phyloP scores from a whole-genome alignment of 495 filamentous ascomycete species.

The Pyrenula massariospora region DNA sequence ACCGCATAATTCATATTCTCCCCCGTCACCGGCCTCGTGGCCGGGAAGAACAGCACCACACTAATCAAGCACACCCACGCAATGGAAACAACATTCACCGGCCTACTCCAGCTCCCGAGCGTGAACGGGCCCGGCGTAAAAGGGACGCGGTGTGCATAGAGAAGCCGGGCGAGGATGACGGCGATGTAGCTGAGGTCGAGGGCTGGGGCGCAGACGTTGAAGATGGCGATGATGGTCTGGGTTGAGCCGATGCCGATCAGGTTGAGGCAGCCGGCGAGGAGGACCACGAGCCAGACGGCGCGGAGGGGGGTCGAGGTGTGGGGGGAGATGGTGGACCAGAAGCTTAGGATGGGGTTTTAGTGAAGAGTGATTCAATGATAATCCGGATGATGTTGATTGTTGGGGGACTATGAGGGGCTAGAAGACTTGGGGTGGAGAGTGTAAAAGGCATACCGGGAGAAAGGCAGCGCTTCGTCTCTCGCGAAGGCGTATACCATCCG shows the following conservation, averaged over 20 bases:
- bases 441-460: conserved; percentile 50
- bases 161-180: conserved; percentile 52
- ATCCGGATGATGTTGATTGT: conserved; percentile 3
- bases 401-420: background rate
- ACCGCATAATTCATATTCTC: conserved; percentile 65
- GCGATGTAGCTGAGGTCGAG: conserved; percentile 58
- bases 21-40: conserved; percentile 44
- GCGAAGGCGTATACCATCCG: conserved; percentile 66
- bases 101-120: conserved; percentile 46
- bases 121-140: conserved; percentile 57
- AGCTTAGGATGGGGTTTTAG: conserved; percentile 19
- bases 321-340: conserved; percentile 43
- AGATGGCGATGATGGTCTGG: conserved; percentile 58
- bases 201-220: conserved; percentile 59
- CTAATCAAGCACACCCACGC: conserved; percentile 58
- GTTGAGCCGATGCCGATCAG: conserved; percentile 57
- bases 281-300: conserved; percentile 60
- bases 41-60: conserved; percentile 55
- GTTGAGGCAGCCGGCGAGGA: conserved; percentile 47
- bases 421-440: background rate
- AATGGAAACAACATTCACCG: conserved; percentile 49
- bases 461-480: conserved; percentile 56
- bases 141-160: conserved; percentile 43
- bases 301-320: conserved; percentile 54
- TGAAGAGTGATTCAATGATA: too few species aligned